phyloP scores from a whole-genome alignment of 176 grass and related monocot genomes.

The Oryza australiensis region DNA sequence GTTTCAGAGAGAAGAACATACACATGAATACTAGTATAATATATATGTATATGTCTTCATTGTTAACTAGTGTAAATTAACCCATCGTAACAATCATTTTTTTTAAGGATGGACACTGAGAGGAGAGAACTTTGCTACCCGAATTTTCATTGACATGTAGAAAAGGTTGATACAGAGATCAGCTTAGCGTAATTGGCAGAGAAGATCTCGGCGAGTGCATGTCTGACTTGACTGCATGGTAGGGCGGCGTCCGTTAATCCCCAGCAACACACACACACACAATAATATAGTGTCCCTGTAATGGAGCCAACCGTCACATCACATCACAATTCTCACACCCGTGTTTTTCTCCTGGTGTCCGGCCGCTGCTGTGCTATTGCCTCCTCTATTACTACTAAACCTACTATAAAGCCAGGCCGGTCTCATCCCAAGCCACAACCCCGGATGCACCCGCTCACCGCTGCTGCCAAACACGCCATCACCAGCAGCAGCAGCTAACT shows the following conservation, averaged over 20 bases:
- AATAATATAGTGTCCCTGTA: conserved; percentile 21
- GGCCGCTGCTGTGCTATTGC: not conserved
- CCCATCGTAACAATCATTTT: too few species aligned
- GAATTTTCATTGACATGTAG: too few species aligned
- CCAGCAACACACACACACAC: not conserved
- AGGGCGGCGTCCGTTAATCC: conserved; percentile 23
- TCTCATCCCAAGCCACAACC: conserved; percentile 46
- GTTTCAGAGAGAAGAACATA: too few species aligned
- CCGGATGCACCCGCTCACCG: not conserved
- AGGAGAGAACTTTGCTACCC: too few species aligned
- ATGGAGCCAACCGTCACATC: conserved; percentile 43
- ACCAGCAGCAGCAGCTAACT: not conserved
- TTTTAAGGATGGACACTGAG: too few species aligned
- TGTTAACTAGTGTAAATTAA: too few species aligned
- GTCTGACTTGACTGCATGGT: not conserved
- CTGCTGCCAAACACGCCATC: not conserved
- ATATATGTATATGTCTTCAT: too few species aligned
- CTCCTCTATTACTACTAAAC: not conserved
- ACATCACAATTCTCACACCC: conserved; percentile 35
- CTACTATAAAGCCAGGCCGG: conserved; percentile 63
- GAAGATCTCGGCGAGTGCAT: conserved; percentile 51
- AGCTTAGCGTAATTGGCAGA: not conserved
- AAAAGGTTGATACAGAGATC: too few species aligned
- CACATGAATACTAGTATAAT: too few species aligned
- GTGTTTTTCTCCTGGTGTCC: conserved; percentile 55